Conservation (phyloP, 208 protist species). For the Wallacemonas sp. region DNA sequence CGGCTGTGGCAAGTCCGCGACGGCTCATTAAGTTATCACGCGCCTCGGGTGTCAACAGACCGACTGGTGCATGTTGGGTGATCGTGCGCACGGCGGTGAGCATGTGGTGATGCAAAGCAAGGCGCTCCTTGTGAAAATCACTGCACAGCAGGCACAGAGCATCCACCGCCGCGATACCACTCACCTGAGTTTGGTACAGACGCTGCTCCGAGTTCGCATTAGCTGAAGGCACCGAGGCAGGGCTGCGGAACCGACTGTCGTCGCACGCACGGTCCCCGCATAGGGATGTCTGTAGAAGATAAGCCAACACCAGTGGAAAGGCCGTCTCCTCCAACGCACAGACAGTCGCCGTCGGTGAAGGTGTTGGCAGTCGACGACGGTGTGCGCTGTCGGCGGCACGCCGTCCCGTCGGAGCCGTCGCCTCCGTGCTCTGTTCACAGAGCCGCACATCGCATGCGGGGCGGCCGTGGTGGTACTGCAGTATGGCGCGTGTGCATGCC, state of each 20-base stretch:
- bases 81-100: conserved; percentile 15
- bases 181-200: conserved; percentile 3
- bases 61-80: conserved; percentile 15
- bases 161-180: background rate
- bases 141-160: conserved; percentile 22
- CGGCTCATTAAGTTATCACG: background rate
- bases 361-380: too few species aligned
- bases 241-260: conserved; percentile 1
- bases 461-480: conserved; percentile 8
- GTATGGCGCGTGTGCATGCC: conserved; percentile 17
- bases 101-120: conserved; percentile 29
- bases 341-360: background rate
- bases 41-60: background rate
- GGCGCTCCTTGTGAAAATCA: conserved; percentile 21
- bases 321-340: background rate
- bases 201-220: background rate
- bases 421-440: background rate
- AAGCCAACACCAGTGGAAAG: background rate
- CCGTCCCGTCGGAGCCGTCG: background rate
- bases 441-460: background rate
- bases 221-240: background rate
- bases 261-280: background rate
- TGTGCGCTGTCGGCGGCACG: background rate
- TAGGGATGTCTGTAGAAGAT: background rate
- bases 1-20: background rate